These are phyloP conservation scores for Pleurotus tuber-regium DNA, from an alignment of 768 basidiomycete genomes.

Conservation along the genomic window DNA sequence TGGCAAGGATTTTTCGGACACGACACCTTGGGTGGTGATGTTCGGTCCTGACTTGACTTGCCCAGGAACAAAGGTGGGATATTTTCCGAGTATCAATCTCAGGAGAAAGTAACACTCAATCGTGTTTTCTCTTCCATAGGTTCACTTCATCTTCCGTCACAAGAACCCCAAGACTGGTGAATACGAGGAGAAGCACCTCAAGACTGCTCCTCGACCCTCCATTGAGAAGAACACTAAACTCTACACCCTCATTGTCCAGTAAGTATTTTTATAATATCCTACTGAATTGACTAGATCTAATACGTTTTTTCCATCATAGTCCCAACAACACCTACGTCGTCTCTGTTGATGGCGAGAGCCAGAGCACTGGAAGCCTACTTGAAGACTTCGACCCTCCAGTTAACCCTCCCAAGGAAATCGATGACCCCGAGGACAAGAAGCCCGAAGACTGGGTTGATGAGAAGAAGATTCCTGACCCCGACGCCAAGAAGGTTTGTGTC, in stretches of 20 bases:
- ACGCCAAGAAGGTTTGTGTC: constrained; percentile 69
- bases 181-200: constrained; percentile 96
- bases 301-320: constrained; percentile 33
- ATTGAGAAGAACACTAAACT: constrained; percentile 91
- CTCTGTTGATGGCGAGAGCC: constrained; percentile 81
- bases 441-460: constrained; percentile 92
- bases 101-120: constrained; percentile 1
- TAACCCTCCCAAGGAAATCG: constrained; percentile 91
- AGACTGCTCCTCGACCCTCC: constrained; percentile 72
- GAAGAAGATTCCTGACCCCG: constrained; percentile 81
- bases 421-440: constrained; percentile 89
- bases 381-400: constrained; percentile 93
- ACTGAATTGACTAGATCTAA: neutral
- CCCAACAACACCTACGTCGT: constrained; percentile 95
- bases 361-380: constrained; percentile 78
- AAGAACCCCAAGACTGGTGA: constrained; percentile 91
- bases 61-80: constrained; percentile 80
- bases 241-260: constrained; percentile 94
- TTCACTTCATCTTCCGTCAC: constrained; percentile 99
- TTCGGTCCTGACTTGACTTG: constrained; percentile 96
- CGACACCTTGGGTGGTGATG: constrained; percentile 95
- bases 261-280: constrained; percentile 27
- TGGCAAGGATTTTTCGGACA: constrained; percentile 91
- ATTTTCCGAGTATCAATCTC: no score
- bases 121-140: constrained; percentile 42